Percentiles rank a stretch among this genome's conserved stretches.
Conservation (phyloP, 2,329 filamentous ascomycete genomes). For the Monilinia vaccinii-corymbosi region DNA sequence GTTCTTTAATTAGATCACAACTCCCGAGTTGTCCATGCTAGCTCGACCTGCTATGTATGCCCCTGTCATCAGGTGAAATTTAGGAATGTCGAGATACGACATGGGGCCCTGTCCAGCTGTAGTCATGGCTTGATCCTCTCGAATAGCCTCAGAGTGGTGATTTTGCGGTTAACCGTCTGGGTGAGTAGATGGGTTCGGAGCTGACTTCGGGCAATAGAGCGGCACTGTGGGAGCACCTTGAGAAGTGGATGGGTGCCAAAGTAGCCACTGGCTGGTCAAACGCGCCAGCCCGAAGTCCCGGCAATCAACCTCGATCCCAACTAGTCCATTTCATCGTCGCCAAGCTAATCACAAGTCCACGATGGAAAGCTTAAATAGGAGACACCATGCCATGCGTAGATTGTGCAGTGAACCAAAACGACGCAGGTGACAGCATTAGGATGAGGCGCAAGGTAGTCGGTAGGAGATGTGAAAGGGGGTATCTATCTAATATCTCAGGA, state of each 20-base stretch:
- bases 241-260: no score
- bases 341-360: not conserved
- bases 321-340: not conserved
- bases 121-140: not conserved
- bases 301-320: not conserved
- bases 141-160: not conserved
- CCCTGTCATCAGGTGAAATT: slow-evolving; percentile 4
- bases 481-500: no score
- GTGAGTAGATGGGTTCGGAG: slow-evolving; percentile 1
- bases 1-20: not conserved
- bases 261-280: not conserved
- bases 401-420: not conserved
- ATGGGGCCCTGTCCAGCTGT: slow-evolving; percentile 6
- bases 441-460: not conserved
- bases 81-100: slow-evolving; percentile 2
- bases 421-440: not conserved
- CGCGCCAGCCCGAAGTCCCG: not conserved
- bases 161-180: not conserved
- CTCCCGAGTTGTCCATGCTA: not conserved
- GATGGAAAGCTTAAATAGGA: not conserved
- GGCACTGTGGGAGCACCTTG: slow-evolving; percentile 13
- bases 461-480: not conserved
- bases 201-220: slow-evolving; percentile 17
- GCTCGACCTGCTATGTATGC: not conserved
- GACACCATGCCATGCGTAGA: not conserved